Evolutionary conservation across 202 grass and related monocot genomes (phyloP).

Genomic region (Cymbopogon flexuosus): DNA sequence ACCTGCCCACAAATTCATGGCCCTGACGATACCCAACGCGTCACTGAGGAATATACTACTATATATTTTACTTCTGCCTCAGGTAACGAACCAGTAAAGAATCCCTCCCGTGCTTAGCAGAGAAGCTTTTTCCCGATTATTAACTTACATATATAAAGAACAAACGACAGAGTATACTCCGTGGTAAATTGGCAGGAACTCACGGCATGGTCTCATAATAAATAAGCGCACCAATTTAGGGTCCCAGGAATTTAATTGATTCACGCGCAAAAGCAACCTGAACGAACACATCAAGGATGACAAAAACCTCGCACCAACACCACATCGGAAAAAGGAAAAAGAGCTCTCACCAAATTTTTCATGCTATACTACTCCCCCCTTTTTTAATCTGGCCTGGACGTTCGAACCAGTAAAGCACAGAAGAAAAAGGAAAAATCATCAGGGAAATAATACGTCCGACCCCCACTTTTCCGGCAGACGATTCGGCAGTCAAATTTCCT

Average conservation of each 20-base stretch:
- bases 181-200: not conserved
- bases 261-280: slow-evolving; percentile 34
- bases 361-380: not conserved
- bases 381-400: not conserved
- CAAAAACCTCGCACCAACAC: slow-evolving; percentile 29
- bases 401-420: not conserved
- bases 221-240: slow-evolving; percentile 16
- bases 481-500: slow-evolving; percentile 11
- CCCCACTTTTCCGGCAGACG: slow-evolving; percentile 1
- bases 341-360: not conserved
- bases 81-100: not conserved
- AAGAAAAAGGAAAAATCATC: not conserved
- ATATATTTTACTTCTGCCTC: not conserved
- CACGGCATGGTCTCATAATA: not conserved
- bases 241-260: slow-evolving; percentile 24
- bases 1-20: not conserved
- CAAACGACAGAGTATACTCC: not conserved
- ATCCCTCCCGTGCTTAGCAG: not conserved
- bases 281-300: slow-evolving; percentile 15
- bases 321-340: not conserved
- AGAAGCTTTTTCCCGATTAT: not conserved
- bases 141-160: not conserved
- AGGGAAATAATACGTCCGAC: not conserved
- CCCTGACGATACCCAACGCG: not conserved
- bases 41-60: not conserved